A percentile compares a stretch with the other conserved stretches of the same genome.
These are phyloP conservation scores for Beauveria varroae DNA, from an alignment of 2,329 filamentous ascomycete species.

Conservation along the genomic window DNA sequence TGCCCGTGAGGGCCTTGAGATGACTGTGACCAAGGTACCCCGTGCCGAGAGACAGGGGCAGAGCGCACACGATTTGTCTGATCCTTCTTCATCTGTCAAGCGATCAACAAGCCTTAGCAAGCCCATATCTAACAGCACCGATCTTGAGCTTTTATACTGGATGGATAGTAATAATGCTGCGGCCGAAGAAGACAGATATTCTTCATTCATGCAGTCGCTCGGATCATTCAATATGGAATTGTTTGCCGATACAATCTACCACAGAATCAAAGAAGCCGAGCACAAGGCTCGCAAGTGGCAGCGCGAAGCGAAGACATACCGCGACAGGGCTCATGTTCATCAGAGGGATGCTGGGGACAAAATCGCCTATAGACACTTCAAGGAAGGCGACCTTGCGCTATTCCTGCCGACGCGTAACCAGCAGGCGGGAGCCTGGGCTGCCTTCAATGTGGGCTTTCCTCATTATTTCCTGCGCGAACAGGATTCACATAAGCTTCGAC, in stretches of 20 bases:
- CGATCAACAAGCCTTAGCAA: slow-evolving; percentile 48
- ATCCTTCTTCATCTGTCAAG: slow-evolving; percentile 46
- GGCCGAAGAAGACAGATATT: slow-evolving; percentile 65
- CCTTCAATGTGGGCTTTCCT: slow-evolving; percentile 94
- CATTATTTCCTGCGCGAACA: slow-evolving; percentile 96
- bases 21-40: slow-evolving; percentile 67
- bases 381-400: slow-evolving; percentile 87
- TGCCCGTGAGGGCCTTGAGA: slow-evolving; percentile 61
- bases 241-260: slow-evolving; percentile 78
- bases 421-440: slow-evolving; percentile 90
- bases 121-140: slow-evolving; percentile 50
- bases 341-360: slow-evolving; percentile 90
- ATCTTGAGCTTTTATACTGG: slow-evolving; percentile 76
- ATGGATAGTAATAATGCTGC: slow-evolving; percentile 60
- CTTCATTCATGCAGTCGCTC: slow-evolving; percentile 64
- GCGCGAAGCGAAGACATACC: slow-evolving; percentile 76
- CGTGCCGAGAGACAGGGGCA: slow-evolving; percentile 48
- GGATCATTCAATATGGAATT: slow-evolving; percentile 75
- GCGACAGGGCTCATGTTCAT: slow-evolving; percentile 73
- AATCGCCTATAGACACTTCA: slow-evolving; percentile 92
- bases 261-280: slow-evolving; percentile 88
- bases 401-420: slow-evolving; percentile 95
- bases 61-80: slow-evolving; percentile 50
- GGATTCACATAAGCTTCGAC: slow-evolving; percentile 75
- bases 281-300: slow-evolving; percentile 89